phyloP scores from a whole-genome alignment of 148 eudicot genomes.

The Rhododendron williamsianum region DNA sequence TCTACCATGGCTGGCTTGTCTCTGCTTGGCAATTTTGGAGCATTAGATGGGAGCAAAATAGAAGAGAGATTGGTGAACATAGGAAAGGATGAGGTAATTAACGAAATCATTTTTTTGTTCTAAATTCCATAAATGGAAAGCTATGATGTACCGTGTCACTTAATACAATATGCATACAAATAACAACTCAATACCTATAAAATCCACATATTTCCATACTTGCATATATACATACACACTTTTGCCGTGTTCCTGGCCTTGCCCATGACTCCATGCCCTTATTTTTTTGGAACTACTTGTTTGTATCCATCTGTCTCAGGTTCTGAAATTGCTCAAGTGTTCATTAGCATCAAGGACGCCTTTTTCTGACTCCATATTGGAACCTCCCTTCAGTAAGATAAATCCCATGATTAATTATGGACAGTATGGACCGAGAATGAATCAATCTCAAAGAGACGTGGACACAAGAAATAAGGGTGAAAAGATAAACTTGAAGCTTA shows the following conservation, averaged over 20 bases:
- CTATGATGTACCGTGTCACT: too few species aligned
- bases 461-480: background rate
- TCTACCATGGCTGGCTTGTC: slow-evolving; percentile 9
- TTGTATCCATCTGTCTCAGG: slow-evolving; percentile 1
- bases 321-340: slow-evolving; percentile 11
- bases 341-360: slow-evolving; percentile 13
- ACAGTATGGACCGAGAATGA: background rate
- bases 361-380: slow-evolving; percentile 3
- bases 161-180: too few species aligned
- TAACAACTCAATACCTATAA: too few species aligned
- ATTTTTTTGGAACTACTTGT: background rate
- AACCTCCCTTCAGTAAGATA: background rate
- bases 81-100: slow-evolving; percentile 16
- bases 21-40: slow-evolving; percentile 1
- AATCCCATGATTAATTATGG: background rate
- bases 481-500: slow-evolving; percentile 10
- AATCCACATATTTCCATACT: too few species aligned
- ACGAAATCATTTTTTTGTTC: background rate
- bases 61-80: slow-evolving; percentile 3
- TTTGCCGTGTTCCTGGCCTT: background rate
- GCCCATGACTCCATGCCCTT: background rate
- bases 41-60: background rate
- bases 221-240: too few species aligned
- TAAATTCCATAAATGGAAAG: background rate
- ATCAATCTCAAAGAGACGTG: background rate